These are phyloP conservation scores for Aegilops tauschii DNA, from an alignment of 176 grass and related monocot genomes.

Conservation along the genomic window DNA sequence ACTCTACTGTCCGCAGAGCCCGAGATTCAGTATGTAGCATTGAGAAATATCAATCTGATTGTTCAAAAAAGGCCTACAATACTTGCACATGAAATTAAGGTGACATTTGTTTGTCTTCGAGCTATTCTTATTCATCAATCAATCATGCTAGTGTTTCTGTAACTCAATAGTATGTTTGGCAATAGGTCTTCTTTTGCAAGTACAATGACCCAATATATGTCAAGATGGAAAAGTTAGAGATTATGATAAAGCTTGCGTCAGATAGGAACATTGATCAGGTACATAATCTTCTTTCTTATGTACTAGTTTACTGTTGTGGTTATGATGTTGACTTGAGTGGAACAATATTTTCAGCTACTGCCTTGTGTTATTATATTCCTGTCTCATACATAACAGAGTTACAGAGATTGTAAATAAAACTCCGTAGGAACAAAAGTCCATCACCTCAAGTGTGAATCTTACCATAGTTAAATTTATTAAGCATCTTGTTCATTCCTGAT, in stretches of 20 bases:
- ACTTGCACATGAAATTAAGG: slow-evolving; percentile 99
- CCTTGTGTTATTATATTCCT: slow-evolving; percentile 18
- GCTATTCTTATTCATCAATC: slow-evolving; percentile 21
- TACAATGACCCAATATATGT: slow-evolving; percentile 98
- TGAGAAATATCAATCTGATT: slow-evolving; percentile 99
- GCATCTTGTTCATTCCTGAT: slow-evolving; percentile 3
- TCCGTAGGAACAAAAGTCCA: not conserved
- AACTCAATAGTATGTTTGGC: slow-evolving; percentile 11
- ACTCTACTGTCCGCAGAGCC: slow-evolving; percentile 96
- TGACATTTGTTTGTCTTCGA: slow-evolving; percentile 36
- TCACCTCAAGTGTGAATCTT: not conserved
- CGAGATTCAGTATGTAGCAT: slow-evolving; percentile 95
- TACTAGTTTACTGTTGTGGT: not conserved
- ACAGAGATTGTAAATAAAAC: not conserved
- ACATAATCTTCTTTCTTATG: slow-evolving; percentile 34
- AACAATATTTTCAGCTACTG: not conserved
- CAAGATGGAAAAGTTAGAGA: slow-evolving; percentile 99
- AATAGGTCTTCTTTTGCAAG: slow-evolving; percentile 99
- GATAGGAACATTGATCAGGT: slow-evolving; percentile 98
- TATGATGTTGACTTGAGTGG: not conserved
- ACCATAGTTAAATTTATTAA: not conserved
- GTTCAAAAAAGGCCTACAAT: slow-evolving; percentile 99
- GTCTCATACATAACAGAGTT: not conserved
- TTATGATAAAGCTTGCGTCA: slow-evolving; percentile 99
- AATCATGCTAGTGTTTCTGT: not conserved